Evolutionary conservation across 768 basidiomycete genomes (phyloP).

Genomic region (Harrya chromipes): DNA sequence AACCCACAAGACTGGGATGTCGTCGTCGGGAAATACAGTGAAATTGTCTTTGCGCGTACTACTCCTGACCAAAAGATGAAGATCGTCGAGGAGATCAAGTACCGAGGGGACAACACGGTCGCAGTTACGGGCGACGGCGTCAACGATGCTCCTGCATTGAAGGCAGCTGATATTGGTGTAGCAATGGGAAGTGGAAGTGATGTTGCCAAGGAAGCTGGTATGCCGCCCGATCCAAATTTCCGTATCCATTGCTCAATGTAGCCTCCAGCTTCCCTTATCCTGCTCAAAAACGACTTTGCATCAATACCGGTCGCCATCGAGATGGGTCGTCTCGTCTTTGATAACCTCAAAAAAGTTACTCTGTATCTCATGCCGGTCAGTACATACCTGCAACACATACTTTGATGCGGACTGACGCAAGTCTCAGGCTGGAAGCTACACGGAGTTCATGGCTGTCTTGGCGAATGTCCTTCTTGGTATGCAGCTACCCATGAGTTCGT

Average conservation of each 20-base stretch:
- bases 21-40: conserved; percentile 34
- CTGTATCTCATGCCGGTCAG: conserved; percentile 42
- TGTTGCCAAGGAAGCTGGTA: conserved; percentile 54
- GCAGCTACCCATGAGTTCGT: conserved; percentile 53
- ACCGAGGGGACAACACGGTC: conserved; percentile 44
- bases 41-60: conserved; percentile 55
- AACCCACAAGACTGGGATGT: conserved; percentile 38
- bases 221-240: conserved; percentile 2
- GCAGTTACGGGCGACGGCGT: conserved; percentile 59
- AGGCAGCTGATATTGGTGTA: conserved; percentile 54
- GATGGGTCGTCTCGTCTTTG: conserved; percentile 57
- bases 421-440: conserved; percentile 47
- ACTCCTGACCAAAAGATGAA: conserved; percentile 56
- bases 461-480: conserved; percentile 58
- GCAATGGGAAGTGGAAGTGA: conserved; percentile 48
- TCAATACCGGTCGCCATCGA: conserved; percentile 57
- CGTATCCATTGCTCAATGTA: not conserved
- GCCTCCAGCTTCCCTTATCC: conserved; percentile 38
- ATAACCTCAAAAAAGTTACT: conserved; percentile 53
- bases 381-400: not conserved
- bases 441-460: conserved; percentile 57
- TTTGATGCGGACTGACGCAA: not conserved
- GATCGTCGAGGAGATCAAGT: conserved; percentile 54
- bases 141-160: conserved; percentile 50
- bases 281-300: conserved; percentile 56